Conservation (phyloP, 2,329 filamentous ascomycete species). For the Drechslerella dactyloides region DNA sequence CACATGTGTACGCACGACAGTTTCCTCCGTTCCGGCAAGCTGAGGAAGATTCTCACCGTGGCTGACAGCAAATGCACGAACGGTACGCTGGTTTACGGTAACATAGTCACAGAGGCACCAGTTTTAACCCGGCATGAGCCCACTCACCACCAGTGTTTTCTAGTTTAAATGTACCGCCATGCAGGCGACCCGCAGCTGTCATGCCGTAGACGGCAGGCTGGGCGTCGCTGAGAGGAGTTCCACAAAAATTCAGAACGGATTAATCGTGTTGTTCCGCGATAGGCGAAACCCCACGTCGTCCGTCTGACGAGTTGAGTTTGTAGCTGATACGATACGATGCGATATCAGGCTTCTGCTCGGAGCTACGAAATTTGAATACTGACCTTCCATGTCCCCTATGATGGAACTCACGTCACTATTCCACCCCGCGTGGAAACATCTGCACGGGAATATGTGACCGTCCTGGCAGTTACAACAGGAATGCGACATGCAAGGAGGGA, state of each 20-base stretch:
- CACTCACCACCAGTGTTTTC: too few species aligned
- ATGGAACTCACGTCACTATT: not conserved
- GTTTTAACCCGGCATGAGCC: not conserved
- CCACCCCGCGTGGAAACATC: not conserved
- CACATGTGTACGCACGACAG: not conserved
- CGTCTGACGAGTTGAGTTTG: too few species aligned
- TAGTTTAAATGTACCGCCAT: not conserved
- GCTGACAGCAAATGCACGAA: not conserved
- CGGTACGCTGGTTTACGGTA: not conserved
- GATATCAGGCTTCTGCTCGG: too few species aligned
- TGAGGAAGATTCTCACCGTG: not conserved
- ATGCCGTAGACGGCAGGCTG: not conserved
- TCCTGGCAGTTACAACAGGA: slow-evolving; percentile 40
- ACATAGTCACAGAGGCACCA: not conserved
- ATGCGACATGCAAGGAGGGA: slow-evolving; percentile 2
- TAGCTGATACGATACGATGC: too few species aligned
- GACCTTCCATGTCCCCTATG: too few species aligned
- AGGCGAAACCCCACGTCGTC: slow-evolving; percentile 27
- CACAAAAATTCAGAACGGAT: slow-evolving; percentile 12
- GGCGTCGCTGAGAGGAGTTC: slow-evolving; percentile 36
- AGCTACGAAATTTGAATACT: too few species aligned
- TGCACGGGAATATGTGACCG: slow-evolving; percentile 21
- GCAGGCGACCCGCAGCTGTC: not conserved
- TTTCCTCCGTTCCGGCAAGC: not conserved
- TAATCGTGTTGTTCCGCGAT: slow-evolving; percentile 48